These are phyloP conservation scores for Hypoxylon fuscum DNA, from an alignment of 495 filamentous ascomycete species.

Conservation along the genomic window DNA sequence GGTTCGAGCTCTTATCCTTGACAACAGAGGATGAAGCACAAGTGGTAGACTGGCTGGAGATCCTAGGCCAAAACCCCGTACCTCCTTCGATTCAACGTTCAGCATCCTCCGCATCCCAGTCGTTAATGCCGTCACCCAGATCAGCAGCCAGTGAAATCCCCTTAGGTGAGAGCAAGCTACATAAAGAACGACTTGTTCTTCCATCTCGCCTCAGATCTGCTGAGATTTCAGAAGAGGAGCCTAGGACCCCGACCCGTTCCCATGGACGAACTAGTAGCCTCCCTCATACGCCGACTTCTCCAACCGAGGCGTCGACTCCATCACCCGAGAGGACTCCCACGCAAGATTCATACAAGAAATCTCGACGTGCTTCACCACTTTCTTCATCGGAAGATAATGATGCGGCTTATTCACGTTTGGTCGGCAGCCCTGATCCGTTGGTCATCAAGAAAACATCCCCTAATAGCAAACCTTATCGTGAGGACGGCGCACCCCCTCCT, in stretches of 20 bases:
- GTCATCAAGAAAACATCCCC: slow-evolving; percentile 54
- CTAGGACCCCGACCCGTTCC: slow-evolving; percentile 41
- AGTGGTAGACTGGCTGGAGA: slow-evolving; percentile 84
- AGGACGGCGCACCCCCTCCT: slow-evolving; percentile 60
- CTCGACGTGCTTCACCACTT: slow-evolving; percentile 4
- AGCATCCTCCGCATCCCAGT: slow-evolving; percentile 22
- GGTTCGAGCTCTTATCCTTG: slow-evolving; percentile 84
- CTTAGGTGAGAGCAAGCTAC: slow-evolving; percentile 71
- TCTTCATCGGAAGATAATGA: slow-evolving; percentile 13
- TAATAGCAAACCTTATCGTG: slow-evolving; percentile 48
- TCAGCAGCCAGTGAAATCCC: slow-evolving; percentile 71
- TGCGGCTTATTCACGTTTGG: slow-evolving; percentile 14
- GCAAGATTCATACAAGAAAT: slow-evolving; percentile 38
- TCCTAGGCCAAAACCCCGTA: slow-evolving; percentile 76
- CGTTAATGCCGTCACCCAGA: slow-evolving; percentile 55
- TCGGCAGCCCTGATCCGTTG: slow-evolving; percentile 46
- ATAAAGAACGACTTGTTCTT: slow-evolving; percentile 32
- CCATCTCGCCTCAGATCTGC: slow-evolving; percentile 31
- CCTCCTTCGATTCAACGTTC: slow-evolving; percentile 65
- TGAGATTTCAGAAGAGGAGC: slow-evolving; percentile 23
- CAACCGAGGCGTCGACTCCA: slow-evolving; percentile 25
- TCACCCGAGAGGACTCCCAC: slow-evolving; percentile 44
- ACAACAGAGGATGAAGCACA: slow-evolving; percentile 75
- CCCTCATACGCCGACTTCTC: slow-evolving; percentile 36
- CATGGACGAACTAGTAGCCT: slow-evolving; percentile 29